Conservation (phyloP, 805 yeast genomes). For the Myxozyma geophila region DNA sequence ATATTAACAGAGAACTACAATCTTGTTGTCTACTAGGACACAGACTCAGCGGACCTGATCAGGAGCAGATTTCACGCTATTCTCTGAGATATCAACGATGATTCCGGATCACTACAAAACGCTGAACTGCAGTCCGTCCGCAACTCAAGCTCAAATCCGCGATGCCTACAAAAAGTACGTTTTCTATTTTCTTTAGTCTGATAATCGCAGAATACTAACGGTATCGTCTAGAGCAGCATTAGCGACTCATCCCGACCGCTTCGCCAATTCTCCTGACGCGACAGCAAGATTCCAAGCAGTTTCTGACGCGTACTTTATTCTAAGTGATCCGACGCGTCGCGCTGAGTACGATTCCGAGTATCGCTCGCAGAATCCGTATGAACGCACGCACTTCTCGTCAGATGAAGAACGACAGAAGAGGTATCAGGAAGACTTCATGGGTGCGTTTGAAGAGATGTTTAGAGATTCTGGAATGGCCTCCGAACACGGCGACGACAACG, state of each 20-base stretch:
- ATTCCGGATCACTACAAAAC: conserved; percentile 33
- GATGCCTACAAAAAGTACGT: conserved; percentile 35
- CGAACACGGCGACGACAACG: neutral
- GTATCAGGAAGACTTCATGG: conserved; percentile 34
- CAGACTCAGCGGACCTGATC: neutral
- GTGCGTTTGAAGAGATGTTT: conserved; percentile 39
- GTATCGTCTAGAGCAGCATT: conserved; percentile 36
- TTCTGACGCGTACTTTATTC: conserved; percentile 38
- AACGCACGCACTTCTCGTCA: conserved; percentile 3
- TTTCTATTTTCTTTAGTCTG: neutral
- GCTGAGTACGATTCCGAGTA: conserved; percentile 34
- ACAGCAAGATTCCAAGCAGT: conserved; percentile 36
- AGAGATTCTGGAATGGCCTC: conserved; percentile 30
- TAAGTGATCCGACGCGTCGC: conserved; percentile 33
- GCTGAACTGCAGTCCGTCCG: conserved; percentile 18
- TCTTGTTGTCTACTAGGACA: too few relatives aligned
- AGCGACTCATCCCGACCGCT: conserved; percentile 38
- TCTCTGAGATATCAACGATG: neutral
- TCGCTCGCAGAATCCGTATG: conserved; percentile 11
- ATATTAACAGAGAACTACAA: too few relatives aligned
- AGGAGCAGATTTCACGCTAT: neutral
- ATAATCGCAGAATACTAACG: neutral
- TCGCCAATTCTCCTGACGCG: conserved; percentile 27
- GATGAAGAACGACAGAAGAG: conserved; percentile 29
- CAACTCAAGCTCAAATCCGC: conserved; percentile 33